These are phyloP conservation scores for Cyberlindnera bimundalis DNA, from an alignment of 805 yeast species.

Conservation along the genomic window DNA sequence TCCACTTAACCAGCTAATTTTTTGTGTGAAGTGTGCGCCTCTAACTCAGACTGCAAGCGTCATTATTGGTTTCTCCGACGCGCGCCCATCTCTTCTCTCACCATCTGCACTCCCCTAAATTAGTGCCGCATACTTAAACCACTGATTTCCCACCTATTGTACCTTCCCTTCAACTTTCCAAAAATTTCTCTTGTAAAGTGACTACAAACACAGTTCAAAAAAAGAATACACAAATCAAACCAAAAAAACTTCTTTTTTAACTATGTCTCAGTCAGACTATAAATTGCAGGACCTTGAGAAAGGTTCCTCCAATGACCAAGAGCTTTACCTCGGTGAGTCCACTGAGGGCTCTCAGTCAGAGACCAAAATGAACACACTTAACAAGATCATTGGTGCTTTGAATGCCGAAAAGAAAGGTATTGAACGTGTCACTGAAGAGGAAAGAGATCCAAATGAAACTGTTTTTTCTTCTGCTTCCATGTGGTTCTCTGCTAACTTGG, in stretches of 20 bases:
- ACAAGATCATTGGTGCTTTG: constrained; percentile 25
- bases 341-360: constrained; percentile 19
- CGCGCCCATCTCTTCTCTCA: no score
- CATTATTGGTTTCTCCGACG: no score
- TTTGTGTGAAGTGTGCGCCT: no score
- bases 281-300: constrained; percentile 25
- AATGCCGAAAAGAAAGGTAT: constrained; percentile 70
- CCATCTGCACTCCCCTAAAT: no score
- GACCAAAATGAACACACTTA: constrained; percentile 20
- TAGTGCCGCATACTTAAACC: constrained; percentile 4
- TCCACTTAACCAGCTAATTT: no score
- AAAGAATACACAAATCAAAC: no score
- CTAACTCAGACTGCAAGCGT: no score
- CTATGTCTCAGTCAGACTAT: constrained; percentile 12
- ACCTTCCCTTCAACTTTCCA: no score
- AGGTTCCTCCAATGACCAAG: constrained; percentile 18
- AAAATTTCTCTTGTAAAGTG: no score
- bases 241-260: no score
- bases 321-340: constrained; percentile 22
- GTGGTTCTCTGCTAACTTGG: constrained; percentile 92
- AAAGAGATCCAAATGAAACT: constrained; percentile 60
- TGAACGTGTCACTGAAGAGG: constrained; percentile 76
- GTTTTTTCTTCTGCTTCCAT: constrained; percentile 71
- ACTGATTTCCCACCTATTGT: background rate
- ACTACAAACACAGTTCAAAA: no score